Percentiles rank a stretch among this genome's conserved stretches.
phyloP scores from a whole-genome alignment of 441 rosid species.

The Jatropha podagrica region DNA sequence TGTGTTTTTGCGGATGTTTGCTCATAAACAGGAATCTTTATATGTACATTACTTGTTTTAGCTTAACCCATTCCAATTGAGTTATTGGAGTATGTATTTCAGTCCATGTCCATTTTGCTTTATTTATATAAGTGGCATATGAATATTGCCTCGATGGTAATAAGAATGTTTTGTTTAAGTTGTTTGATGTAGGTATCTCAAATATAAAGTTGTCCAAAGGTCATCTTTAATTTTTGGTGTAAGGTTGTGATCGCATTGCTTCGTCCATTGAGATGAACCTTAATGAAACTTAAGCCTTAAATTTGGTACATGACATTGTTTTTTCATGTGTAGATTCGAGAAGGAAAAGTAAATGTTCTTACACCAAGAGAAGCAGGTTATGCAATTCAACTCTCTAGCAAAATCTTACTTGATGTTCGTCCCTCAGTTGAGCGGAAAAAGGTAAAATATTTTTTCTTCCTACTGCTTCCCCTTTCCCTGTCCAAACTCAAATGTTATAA shows the following conservation, averaged over 20 bases:
- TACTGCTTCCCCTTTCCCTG: neutral
- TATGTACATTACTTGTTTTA: neutral
- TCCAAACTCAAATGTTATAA: conserved; percentile 7
- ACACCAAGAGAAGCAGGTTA: conserved; percentile 90
- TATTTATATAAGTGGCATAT: neutral
- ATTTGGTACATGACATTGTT: conserved; percentile 13
- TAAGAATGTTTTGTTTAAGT: neutral
- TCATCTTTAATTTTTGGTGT: neutral
- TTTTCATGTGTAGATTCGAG: conserved; percentile 56
- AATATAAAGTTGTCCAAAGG: neutral
- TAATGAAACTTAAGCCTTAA: neutral
- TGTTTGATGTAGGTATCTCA: neutral
- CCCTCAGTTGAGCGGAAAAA: conserved; percentile 70
- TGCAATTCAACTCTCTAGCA: conserved; percentile 84
- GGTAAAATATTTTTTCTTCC: conserved; percentile 31
- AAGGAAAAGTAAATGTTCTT: conserved; percentile 76
- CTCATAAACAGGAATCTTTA: neutral
- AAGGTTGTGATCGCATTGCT: neutral
- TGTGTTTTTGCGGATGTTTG: neutral
- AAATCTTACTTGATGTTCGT: conserved; percentile 82
- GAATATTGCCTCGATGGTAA: neutral
- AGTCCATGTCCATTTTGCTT: neutral
- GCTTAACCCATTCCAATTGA: neutral
- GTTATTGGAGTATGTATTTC: neutral
- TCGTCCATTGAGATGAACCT: neutral